A percentile compares a stretch with the other conserved stretches of the same genome.
These are phyloP conservation scores for Coniferiporia sulphurascens DNA, from an alignment of 1,284 basidiomycete genomes.

Conservation along the genomic window DNA sequence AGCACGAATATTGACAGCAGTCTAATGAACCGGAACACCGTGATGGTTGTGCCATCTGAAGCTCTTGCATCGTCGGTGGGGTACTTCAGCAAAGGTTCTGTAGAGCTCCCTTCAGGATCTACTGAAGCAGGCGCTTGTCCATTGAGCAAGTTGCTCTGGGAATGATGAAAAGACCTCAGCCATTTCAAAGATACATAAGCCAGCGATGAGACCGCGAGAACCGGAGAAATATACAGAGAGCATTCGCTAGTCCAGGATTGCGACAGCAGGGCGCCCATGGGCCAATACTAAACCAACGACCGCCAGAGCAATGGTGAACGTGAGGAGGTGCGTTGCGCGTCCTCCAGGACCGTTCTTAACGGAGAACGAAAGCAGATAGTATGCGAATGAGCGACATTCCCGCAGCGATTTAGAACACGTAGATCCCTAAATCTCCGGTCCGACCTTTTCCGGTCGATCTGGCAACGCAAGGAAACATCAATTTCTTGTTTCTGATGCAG, in stretches of 20 bases:
- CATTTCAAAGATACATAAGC: neutral
- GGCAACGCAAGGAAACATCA: too few relatives aligned
- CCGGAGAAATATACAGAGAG: neutral
- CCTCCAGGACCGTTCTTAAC: too few relatives aligned
- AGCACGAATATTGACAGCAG: constrained; percentile 3
- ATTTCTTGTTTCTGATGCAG: too few relatives aligned
- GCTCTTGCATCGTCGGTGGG: neutral
- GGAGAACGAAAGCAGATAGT: too few relatives aligned
- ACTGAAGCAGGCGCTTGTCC: neutral
- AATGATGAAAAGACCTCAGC: neutral
- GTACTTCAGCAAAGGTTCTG: neutral
- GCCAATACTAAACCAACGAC: too few relatives aligned
- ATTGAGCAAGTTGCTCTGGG: neutral
- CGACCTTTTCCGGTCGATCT: too few relatives aligned
- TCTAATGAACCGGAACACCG: constrained; percentile 8
- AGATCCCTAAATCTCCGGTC: too few relatives aligned
- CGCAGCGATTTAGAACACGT: too few relatives aligned
- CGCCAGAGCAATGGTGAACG: too few relatives aligned
- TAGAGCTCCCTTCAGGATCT: neutral
- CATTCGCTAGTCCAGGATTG: neutral
- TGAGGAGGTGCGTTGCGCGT: too few relatives aligned
- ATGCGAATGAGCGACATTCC: too few relatives aligned
- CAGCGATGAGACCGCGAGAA: constrained; percentile 3
- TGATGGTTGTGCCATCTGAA: constrained; percentile 7
- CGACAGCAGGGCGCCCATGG: too few relatives aligned